Evolutionary conservation across 352 stramenopile species (phyloP), one percentile per base, ranked within the genome.

Genomic region (Peronospora farinosa): DNA sequence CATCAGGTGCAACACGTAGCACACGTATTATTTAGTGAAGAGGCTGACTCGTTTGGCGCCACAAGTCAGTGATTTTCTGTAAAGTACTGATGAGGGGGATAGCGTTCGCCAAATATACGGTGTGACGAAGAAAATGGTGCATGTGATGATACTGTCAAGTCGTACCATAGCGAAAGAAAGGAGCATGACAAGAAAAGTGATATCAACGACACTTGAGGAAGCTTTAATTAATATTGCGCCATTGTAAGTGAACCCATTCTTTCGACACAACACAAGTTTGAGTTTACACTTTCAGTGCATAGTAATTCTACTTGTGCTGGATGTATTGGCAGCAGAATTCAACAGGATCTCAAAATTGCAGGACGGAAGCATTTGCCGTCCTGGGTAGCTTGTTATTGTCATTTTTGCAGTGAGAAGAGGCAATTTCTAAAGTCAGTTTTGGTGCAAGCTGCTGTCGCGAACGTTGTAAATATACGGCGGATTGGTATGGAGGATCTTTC

Each of bases 131-230:
- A 46, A 43, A 45, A 30, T 13, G 36, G 43, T 25, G 36, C 46
- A 40, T 48, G 10, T 32, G 69, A 74, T 61, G 65, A 76, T 74
- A 69, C 52, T 67, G 60, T 69, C 60, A 62, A 66, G 63, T 65
- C 63, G 66, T 79, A 79, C 63, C 63, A 79, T 67, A 67, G 54
- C 54, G 43, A 67, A 57, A 47, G 37, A 47, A 57, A 49, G 47
- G 47, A 50, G n/a, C 38, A 48, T 10, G 7, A 44, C 39, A 55
- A 48, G 40, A 51, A 47, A 55, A 56, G 50, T 51, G 27, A 60
- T 52, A 55, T 54, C 32, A 60, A 52, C 43, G 47, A 54, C 32
- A 43, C 11, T 28, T 47, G 40, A 36, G 6, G 16, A 32, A 38
- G 33, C 10, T 57, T 32, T 52, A 11, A 31, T 2, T 31, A 31